These are phyloP conservation scores for Suillus luteus DNA, from an alignment of 768 basidiomycete species.

Conservation along the genomic window DNA sequence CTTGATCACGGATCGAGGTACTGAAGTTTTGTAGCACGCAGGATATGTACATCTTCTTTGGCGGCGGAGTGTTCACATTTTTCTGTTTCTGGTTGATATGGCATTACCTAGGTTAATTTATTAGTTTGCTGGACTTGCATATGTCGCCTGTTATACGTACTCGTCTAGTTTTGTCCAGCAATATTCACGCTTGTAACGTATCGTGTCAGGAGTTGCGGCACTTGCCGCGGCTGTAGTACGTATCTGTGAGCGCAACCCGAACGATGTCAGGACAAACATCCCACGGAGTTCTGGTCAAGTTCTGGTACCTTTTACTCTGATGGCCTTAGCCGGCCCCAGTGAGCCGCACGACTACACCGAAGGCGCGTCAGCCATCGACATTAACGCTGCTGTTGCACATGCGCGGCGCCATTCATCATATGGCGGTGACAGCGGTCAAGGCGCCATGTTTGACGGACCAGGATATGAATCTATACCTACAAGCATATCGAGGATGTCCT, in stretches of 20 bases:
- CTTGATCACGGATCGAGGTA: slow-evolving; percentile 4
- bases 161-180: neutral
- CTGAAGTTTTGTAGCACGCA: slow-evolving; percentile 63
- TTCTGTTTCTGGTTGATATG: slow-evolving; percentile 93
- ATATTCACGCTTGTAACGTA: neutral
- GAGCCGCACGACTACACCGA: slow-evolving; percentile 74
- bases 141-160: slow-evolving; percentile 6
- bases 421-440: slow-evolving; percentile 55
- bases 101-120: slow-evolving; percentile 72
- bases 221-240: neutral
- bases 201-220: slow-evolving; percentile 2
- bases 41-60: slow-evolving; percentile 92
- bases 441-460: slow-evolving; percentile 78
- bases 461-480: slow-evolving; percentile 66
- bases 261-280: neutral
- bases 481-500: slow-evolving; percentile 79
- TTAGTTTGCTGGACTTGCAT: neutral
- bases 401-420: slow-evolving; percentile 71
- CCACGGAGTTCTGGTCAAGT: slow-evolving; percentile 2
- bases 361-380: slow-evolving; percentile 78
- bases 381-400: slow-evolving; percentile 57
- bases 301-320: slow-evolving; percentile 11
- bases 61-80: slow-evolving; percentile 84
- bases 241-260: neutral
- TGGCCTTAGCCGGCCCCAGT: slow-evolving; percentile 21